Base-by-base conservation (phyloP, 345 rosid species). In the Syzygium grande region DNA sequence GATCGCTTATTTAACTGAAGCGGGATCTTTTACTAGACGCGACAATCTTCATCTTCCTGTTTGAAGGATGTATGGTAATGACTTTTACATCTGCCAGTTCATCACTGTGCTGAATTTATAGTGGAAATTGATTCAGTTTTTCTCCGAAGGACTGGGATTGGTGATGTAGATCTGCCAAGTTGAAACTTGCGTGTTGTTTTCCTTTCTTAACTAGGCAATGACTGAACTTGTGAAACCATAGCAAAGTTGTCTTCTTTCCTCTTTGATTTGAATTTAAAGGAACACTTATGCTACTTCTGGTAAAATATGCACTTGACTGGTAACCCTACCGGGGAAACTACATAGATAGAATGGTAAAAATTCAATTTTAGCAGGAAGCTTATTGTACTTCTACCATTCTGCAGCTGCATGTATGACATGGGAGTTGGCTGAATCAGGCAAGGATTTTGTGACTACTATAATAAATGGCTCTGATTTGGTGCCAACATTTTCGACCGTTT, bases 391-490 rank as follows among this genome's bases (percentile, higher is more conserved):
- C 80, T 86, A 89, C 65, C 85, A 84, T 88, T 23, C 85, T 87
- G 94, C 95, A 98, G 99, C 99, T 90, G 99, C 99, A 38, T 98
- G 98, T 90, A 94, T 98, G 99, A 98, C 99, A 52, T 98, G 98
- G 98, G 99, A 98, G 84, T 93, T 98, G 92, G 99, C 99, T 84
- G 99, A 98, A 90, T 98, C 99, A 68, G 99, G 99, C 88, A 98
- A 95, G 92, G 95, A 93, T 86, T 98, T 97, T 90, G 93, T 94
- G 84, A 93, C 97, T 43, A 94, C 98, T 41, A 89, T 95, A 68
- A 90, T 98, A 68, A 97, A 98, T 89, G 99, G 99, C 83, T 97
- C 98, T 56, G 99, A 98, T 93, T 89, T 97, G 86, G 99, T 98
- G 87, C 99, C 99, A 84, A 95, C 99, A 85, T 98, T 96, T 89